Conservation (phyloP, 306 rosid genomes). For the Citrullus colocynthis region DNA sequence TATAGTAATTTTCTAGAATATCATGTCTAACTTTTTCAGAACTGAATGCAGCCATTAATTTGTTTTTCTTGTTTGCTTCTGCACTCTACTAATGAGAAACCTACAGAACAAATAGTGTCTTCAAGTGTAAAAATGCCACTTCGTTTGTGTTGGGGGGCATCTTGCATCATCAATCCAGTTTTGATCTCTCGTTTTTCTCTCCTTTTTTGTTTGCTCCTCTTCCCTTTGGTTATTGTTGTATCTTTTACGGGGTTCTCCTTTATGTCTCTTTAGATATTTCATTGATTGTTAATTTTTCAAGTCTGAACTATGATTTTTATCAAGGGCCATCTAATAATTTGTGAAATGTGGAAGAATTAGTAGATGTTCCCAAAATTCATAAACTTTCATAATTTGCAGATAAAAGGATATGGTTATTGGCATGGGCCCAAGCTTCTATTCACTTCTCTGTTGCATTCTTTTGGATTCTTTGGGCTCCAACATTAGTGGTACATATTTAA, state of each 20-base stretch:
- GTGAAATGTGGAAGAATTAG: not conserved
- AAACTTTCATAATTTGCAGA: conserved; percentile 39
- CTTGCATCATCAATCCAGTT: no score
- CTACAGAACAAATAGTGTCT: not conserved
- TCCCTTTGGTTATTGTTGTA: no score
- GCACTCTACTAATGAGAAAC: conserved; percentile 1
- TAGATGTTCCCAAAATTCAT: conserved; percentile 4
- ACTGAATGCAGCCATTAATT: not conserved
- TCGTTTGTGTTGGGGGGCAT: no score
- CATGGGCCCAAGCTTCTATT: conserved; percentile 84
- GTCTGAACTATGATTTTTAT: not conserved
- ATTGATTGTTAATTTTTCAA: not conserved
- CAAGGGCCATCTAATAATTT: not conserved
- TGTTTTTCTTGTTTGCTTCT: not conserved
- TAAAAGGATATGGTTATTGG: conserved; percentile 89
- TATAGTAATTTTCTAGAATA: not conserved
- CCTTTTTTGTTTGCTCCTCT: no score
- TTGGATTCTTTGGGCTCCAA: conserved; percentile 97
- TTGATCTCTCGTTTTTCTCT: no score
- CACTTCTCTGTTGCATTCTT: conserved; percentile 64
- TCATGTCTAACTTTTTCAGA: not conserved
- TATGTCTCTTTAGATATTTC: no score
- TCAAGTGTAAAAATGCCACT: not conserved
- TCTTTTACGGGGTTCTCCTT: no score
- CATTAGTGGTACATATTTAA: conserved; percentile 64